These are phyloP conservation scores for Blastomyces silverae DNA, from an alignment of 2,329 filamentous ascomycete species.

Conservation along the genomic window DNA sequence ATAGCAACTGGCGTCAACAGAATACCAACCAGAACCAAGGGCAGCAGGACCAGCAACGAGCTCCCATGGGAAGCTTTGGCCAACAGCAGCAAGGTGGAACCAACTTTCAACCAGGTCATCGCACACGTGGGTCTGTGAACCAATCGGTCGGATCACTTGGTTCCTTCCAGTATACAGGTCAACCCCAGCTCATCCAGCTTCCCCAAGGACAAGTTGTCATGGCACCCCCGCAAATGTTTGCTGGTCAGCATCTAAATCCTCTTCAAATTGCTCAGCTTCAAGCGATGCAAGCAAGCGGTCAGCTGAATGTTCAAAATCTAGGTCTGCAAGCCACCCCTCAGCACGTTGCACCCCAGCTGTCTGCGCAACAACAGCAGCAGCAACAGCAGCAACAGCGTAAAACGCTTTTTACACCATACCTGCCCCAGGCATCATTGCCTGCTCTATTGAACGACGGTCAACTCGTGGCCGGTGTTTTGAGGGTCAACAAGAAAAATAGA, in stretches of 20 bases:
- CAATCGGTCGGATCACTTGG: conserved; percentile 78
- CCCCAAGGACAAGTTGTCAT: conserved; percentile 77
- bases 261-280: conserved; percentile 71
- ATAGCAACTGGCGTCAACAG: conserved; percentile 94
- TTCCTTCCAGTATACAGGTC: conserved; percentile 79
- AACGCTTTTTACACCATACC: conserved; percentile 95
- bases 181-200: conserved; percentile 81
- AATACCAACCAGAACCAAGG: conserved; percentile 46
- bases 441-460: conserved; percentile 86
- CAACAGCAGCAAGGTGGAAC: conserved; percentile 65
- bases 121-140: conserved; percentile 74
- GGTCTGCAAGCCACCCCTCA: conserved; percentile 61
- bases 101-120: conserved; percentile 85
- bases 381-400: conserved; percentile 90
- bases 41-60: conserved; percentile 47
- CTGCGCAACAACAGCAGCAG: conserved; percentile 49
- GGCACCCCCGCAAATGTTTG: conserved; percentile 71
- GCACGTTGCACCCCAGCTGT: conserved; percentile 59
- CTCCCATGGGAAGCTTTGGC: conserved; percentile 56
- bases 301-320: conserved; percentile 70
- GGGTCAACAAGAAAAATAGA: conserved; percentile 99
- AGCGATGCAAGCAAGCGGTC: conserved; percentile 59
- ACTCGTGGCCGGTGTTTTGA: conserved; percentile 89
- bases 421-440: conserved; percentile 88
- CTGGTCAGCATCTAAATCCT: conserved; percentile 68